Evolutionary conservation across 768 basidiomycete genomes (phyloP), one percentile per base, ranked within the genome.

Genomic region (Lentinula sp.): DNA sequence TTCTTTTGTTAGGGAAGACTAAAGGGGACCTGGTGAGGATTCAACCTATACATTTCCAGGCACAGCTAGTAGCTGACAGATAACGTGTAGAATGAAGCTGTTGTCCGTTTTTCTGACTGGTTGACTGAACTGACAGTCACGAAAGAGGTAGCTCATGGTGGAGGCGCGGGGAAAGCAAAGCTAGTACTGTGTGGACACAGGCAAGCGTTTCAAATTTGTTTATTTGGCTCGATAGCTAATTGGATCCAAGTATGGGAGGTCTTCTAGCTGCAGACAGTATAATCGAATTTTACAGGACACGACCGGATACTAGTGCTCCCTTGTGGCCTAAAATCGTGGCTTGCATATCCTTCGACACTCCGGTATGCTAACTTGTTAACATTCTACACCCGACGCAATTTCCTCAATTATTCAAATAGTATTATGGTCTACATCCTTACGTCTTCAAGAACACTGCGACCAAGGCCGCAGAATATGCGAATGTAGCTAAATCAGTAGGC

Each of bases 181-280:
- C 82, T 96, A 53, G 88, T 95, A 3, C 78, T 97, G 6, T 95
- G 94, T 69, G 94, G 94, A 4, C 95, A 97, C 69, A 93, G 91
- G 91, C 86, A 61, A 49, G 78, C 66, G 46, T 7, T 20, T n/a
- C 43, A 52, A 10, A 18, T 16, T 16, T 15, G 20, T 23, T 6
- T 15, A 12, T 28, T 1, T 16, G 28, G 39, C 18, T 49, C n/a
- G 6, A 36, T n/a, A 5, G 33, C 20, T 63, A 36, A 36, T 18
- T 28, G 35, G 53, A 52, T 7, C 46, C 48, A 15, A 95, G 95
- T 69, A 97, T 97, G 95, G 95, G 95, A 20, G 95, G 95, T 2
- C 75, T 97, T 20, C 80, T 98, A 2, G 88, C 88, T 32, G 92
- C 95, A 2, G 95, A 98, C 67, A 84, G 90, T 4, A 73, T 94